Evolutionary conservation across 768 basidiomycete genomes (phyloP).

Genomic region (Kwoniella botswanensis): DNA sequence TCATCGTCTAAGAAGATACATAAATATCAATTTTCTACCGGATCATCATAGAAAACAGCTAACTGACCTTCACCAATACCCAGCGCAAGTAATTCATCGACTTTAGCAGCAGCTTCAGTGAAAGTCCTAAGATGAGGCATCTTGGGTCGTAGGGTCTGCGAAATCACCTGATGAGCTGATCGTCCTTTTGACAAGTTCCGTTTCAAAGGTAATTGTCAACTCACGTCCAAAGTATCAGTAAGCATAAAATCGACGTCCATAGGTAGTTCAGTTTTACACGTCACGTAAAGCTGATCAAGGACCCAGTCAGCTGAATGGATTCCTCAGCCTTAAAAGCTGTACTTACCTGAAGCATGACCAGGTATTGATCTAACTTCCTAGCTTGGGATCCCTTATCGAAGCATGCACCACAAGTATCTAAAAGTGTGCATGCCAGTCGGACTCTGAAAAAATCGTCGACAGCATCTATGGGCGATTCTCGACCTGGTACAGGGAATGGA

Average conservation of each 20-base stretch:
- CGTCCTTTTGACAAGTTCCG: no score
- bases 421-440: slow-evolving; percentile 83
- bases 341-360: slow-evolving; percentile 88
- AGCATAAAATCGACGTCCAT: slow-evolving; percentile 99
- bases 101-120: slow-evolving; percentile 82
- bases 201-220: slow-evolving; percentile 13
- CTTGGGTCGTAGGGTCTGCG: slow-evolving; percentile 84
- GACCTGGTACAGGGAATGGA: slow-evolving; percentile 80
- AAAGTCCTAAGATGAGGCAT: slow-evolving; percentile 71
- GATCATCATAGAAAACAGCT: not conserved
- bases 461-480: slow-evolving; percentile 77
- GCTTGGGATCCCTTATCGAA: slow-evolving; percentile 92
- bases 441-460: slow-evolving; percentile 96
- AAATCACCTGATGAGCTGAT: slow-evolving; percentile 4
- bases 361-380: slow-evolving; percentile 89
- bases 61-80: slow-evolving; percentile 57
- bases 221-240: slow-evolving; percentile 87
- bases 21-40: not conserved
- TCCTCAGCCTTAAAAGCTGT: not conserved
- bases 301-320: no score
- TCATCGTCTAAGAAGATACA: slow-evolving; percentile 25
- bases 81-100: slow-evolving; percentile 85
- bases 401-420: slow-evolving; percentile 97
- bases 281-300: slow-evolving; percentile 69
- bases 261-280: slow-evolving; percentile 85